Conservation (phyloP, 345 rosid genomes). For the Arabidopsis suecica region DNA sequence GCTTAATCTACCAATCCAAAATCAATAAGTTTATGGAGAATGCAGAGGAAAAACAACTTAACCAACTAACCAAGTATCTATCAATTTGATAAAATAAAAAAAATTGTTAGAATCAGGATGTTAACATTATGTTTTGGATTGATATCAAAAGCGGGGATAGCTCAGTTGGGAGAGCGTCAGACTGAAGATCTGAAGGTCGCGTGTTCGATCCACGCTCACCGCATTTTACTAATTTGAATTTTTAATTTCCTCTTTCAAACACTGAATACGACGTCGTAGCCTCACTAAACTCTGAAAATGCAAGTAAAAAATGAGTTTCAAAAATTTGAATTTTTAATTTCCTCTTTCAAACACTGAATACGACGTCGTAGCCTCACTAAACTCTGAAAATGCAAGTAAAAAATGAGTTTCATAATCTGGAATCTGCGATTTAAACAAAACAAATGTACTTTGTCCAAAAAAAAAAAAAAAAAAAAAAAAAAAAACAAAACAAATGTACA, state of each 20-base stretch:
- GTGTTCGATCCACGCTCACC: constrained; percentile 80
- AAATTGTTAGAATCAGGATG: no score
- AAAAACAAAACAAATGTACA: not conserved
- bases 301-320: no score
- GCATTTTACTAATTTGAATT: constrained; percentile 29
- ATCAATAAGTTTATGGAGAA: not conserved
- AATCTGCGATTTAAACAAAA: not conserved
- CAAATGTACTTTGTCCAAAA: no score
- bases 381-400: no score
- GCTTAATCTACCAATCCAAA: not conserved
- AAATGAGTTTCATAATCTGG: not conserved
- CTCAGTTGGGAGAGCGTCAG: constrained; percentile 95
- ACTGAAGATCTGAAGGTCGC: constrained; percentile 98
- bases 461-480: no score
- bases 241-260: not conserved
- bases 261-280: not conserved
- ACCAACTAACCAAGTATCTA: no score
- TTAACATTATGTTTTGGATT: no score
- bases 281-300: no score
- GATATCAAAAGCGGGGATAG: constrained; percentile 62
- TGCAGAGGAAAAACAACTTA: not conserved
- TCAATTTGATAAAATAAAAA: no score
- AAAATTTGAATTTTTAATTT: not conserved
- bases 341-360: no score
- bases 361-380: not conserved